Conservation (phyloP, 2,329 filamentous ascomycete species). For the Curvularia sp. region DNA sequence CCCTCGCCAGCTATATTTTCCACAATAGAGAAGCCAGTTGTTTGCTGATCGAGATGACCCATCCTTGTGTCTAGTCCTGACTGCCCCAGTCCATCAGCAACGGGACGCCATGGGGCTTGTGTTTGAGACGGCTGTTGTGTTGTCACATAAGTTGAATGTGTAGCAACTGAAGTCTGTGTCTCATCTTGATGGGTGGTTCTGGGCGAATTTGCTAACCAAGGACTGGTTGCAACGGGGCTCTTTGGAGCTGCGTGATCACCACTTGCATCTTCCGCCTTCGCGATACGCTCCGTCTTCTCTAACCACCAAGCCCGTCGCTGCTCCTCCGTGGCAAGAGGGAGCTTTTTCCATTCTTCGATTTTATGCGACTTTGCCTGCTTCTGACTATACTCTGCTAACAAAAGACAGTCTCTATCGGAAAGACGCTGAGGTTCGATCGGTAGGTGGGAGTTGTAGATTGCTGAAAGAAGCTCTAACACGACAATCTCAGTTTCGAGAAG, state of each 20-base stretch:
- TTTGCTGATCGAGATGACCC: background rate
- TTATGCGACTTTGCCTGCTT: slow-evolving; percentile 30
- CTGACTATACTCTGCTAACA: slow-evolving; percentile 16
- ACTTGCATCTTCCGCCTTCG: background rate
- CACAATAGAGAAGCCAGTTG: background rate
- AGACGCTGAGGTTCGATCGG: slow-evolving; percentile 18
- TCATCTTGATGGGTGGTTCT: slow-evolving; percentile 10
- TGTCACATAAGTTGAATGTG: background rate
- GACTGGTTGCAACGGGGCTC: slow-evolving; percentile 5
- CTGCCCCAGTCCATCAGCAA: slow-evolving; percentile 1
- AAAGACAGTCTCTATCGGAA: slow-evolving; percentile 14
- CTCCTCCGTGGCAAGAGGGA: slow-evolving; percentile 22
- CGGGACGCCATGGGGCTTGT: slow-evolving; percentile 7
- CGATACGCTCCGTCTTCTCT: slow-evolving; percentile 10
- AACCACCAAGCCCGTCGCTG: slow-evolving; percentile 27
- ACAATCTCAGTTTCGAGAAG: slow-evolving; percentile 33
- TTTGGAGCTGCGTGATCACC: background rate
- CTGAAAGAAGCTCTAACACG: slow-evolving; percentile 27
- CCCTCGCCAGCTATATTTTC: background rate
- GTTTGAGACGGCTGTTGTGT: background rate
- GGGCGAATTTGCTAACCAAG: slow-evolving; percentile 11
- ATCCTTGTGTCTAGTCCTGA: background rate
- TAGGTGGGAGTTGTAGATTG: slow-evolving; percentile 19
- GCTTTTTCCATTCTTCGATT: slow-evolving; percentile 31
- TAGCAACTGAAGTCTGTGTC: background rate